Conservation (phyloP, 2,329 filamentous ascomycete genomes). For the Fusarium dlaminii region DNA sequence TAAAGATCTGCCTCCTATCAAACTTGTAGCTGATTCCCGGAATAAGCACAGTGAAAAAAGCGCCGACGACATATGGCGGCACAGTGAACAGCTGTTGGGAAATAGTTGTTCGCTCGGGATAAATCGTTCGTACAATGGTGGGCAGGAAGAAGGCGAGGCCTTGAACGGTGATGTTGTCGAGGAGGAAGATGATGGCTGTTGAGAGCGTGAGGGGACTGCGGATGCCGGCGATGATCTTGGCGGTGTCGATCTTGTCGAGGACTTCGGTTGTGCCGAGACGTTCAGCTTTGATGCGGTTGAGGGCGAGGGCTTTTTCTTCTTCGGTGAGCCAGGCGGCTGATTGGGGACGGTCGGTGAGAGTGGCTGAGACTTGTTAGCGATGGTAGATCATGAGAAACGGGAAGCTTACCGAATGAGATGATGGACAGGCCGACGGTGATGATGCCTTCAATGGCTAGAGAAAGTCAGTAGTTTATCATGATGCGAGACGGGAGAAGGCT, state of each 20-base stretch:
- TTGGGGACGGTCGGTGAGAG: constrained; percentile 72
- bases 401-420: constrained; percentile 45
- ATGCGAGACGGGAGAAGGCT: accelerated
- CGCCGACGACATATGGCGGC: constrained; percentile 75
- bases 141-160: constrained; percentile 77
- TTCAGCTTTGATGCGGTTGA: constrained; percentile 67
- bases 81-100: constrained; percentile 76
- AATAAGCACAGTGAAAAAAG: constrained; percentile 70
- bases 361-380: constrained; percentile 50
- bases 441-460: constrained; percentile 70
- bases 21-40: constrained; percentile 69
- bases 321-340: constrained; percentile 71
- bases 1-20: constrained; percentile 68
- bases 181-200: constrained; percentile 67
- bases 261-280: constrained; percentile 67
- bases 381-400: accelerated
- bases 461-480: neutral
- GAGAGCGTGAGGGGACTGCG: constrained; percentile 64
- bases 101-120: constrained; percentile 63
- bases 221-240: constrained; percentile 69
- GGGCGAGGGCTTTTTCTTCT: constrained; percentile 70
- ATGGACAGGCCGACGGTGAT: constrained; percentile 62
- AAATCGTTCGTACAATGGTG: constrained; percentile 76
- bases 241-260: constrained; percentile 65
- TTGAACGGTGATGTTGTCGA: constrained; percentile 77